Percentiles rank a stretch among this genome's conserved stretches.
Conservation (phyloP, 352 stramenopile species). For the Thalassiosira pacifica region DNA sequence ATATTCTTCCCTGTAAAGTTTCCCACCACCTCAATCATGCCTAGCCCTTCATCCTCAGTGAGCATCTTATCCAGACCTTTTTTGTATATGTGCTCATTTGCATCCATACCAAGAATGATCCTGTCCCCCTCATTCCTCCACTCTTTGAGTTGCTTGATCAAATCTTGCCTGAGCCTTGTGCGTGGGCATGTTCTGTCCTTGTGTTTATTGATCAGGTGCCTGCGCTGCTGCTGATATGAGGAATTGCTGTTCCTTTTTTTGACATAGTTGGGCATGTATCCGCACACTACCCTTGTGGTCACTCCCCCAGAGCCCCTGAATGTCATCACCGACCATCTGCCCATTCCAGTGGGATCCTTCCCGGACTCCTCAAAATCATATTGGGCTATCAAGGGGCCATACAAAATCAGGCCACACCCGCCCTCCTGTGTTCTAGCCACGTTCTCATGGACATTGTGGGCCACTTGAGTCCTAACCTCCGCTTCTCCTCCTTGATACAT, state of each 20-base stretch:
- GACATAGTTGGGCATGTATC: conserved; percentile 8
- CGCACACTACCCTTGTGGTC: background rate
- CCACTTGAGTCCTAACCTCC: background rate
- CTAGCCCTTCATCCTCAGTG: conserved; percentile 11
- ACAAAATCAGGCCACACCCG: conserved; percentile 12
- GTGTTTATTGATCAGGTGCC: background rate
- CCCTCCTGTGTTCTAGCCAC: conserved; percentile 35
- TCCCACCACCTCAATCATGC: conserved; percentile 39
- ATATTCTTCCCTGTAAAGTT: conserved; percentile 28
- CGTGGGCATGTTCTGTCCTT: background rate
- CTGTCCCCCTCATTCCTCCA: background rate
- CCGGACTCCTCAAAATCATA: conserved; percentile 21
- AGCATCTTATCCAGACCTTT: conserved; percentile 18
- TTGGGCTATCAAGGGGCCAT: conserved; percentile 11
- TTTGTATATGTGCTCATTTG: conserved; percentile 34
- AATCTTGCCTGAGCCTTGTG: background rate
- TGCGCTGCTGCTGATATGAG: background rate
- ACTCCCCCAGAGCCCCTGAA: conserved; percentile 6
- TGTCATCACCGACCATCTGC: background rate
- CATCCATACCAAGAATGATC: conserved; percentile 9
- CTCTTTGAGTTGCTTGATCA: background rate
- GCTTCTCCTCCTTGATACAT: conserved; percentile 41
- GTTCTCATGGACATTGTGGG: conserved; percentile 53
- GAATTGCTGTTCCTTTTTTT: background rate
- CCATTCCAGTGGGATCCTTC: conserved; percentile 24